Percentiles rank a stretch among this genome's conserved stretches.
Conservation (phyloP, 345 rosid species). For the Gossypium stocksii region DNA sequence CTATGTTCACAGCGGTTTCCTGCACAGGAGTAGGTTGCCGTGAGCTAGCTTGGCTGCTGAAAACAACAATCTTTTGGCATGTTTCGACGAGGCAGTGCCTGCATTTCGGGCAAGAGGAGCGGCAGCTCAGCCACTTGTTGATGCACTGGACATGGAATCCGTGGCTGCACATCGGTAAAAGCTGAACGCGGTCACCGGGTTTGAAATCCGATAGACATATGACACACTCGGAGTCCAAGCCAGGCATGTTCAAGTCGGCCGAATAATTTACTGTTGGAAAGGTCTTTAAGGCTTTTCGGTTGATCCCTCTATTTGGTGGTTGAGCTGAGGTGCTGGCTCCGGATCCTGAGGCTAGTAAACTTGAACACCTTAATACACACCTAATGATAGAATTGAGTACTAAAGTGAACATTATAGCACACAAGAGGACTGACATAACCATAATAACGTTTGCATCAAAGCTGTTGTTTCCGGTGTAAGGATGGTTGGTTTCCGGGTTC, state of each 20-base stretch:
- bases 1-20: constrained; percentile 32
- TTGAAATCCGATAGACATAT: constrained; percentile 71
- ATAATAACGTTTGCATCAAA: constrained; percentile 72
- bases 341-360: constrained; percentile 30
- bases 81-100: constrained; percentile 72
- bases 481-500: constrained; percentile 23
- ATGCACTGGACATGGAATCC: constrained; percentile 80
- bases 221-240: constrained; percentile 58
- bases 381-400: constrained; percentile 66
- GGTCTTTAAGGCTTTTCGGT: constrained; percentile 61
- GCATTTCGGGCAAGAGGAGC: constrained; percentile 92
- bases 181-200: constrained; percentile 57
- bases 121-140: constrained; percentile 81
- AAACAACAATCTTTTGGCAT: constrained; percentile 68
- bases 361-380: constrained; percentile 62
- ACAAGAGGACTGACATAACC: constrained; percentile 73
- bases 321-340: constrained; percentile 29
- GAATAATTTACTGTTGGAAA: constrained; percentile 59
- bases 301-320: constrained; percentile 64
- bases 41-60: constrained; percentile 30
- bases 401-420: constrained; percentile 76
- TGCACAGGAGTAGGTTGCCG: constrained; percentile 30
- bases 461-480: constrained; percentile 31
- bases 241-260: constrained; percentile 45
- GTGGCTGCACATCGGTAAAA: constrained; percentile 78